phyloP scores from a whole-genome alignment of 441 rosid genomes.

The Mallotus japonicus region DNA sequence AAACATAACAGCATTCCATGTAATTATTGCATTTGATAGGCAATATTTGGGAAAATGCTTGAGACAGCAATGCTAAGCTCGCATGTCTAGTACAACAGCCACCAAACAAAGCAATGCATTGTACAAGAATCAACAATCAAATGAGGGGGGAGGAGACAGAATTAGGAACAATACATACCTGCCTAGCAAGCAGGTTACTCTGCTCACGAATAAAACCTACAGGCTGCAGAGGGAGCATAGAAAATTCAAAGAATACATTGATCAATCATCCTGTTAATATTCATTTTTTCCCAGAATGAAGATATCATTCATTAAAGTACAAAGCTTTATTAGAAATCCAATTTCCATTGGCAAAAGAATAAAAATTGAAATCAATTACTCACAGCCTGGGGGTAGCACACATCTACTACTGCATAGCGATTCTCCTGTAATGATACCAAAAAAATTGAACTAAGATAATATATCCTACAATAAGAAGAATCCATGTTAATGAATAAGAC shows the following conservation, averaged over 20 bases:
- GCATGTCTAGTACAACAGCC: background rate
- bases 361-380: constrained; percentile 29
- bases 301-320: background rate
- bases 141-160: background rate
- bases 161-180: constrained; percentile 44
- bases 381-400: constrained; percentile 77
- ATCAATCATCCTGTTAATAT: background rate
- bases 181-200: constrained; percentile 73
- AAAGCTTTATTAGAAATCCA: background rate
- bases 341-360: background rate
- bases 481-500: background rate
- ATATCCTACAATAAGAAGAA: constrained; percentile 6
- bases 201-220: constrained; percentile 84
- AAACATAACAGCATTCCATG: background rate
- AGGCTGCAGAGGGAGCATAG: constrained; percentile 46
- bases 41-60: background rate
- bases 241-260: constrained; percentile 3
- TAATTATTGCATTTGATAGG: background rate
- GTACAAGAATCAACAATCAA: background rate
- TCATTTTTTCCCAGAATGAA: background rate
- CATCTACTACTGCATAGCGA: constrained; percentile 84
- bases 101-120: background rate
- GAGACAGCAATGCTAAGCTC: background rate
- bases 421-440: constrained; percentile 59
- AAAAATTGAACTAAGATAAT: background rate